Conservation (phyloP, 2,329 filamentous ascomycete species). For the Diplodia seriata region DNA sequence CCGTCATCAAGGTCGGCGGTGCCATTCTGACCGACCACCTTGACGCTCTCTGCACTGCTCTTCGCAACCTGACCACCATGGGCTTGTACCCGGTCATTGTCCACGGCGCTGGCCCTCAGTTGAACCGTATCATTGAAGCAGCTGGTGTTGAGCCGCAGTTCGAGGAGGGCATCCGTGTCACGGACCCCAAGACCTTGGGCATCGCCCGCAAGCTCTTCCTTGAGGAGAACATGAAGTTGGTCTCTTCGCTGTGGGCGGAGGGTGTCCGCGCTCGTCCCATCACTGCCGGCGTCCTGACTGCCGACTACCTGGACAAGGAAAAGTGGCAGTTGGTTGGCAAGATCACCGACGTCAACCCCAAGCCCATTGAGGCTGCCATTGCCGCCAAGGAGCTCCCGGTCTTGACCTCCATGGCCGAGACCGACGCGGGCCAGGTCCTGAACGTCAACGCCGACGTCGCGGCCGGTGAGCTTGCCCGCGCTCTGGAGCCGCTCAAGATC, state of each 20-base stretch:
- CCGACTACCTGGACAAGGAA: conserved; percentile 94
- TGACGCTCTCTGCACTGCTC: conserved; percentile 85
- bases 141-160: conserved; percentile 95
- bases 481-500: conserved; percentile 92
- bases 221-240: conserved; percentile 92
- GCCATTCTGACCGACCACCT: conserved; percentile 95
- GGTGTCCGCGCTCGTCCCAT: conserved; percentile 89
- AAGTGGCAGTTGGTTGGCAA: conserved; percentile 97
- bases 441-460: conserved; percentile 99
- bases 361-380: conserved; percentile 89
- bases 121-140: conserved; percentile 88
- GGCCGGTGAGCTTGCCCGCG: conserved; percentile 87
- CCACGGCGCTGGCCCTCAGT: conserved; percentile 91
- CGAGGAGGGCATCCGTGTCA: conserved; percentile 94
- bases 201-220: conserved; percentile 92
- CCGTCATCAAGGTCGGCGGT: conserved; percentile 97
- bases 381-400: conserved; percentile 87
- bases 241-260: conserved; percentile 80
- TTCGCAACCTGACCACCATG: conserved; percentile 93
- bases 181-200: conserved; percentile 91
- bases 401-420: conserved; percentile 95
- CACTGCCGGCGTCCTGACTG: conserved; percentile 86
- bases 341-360: conserved; percentile 90
- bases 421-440: conserved; percentile 85
- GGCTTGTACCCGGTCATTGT: conserved; percentile 95